Base-by-base conservation (phyloP, 768 basidiomycete genomes). In the Trametes villosa region DNA sequence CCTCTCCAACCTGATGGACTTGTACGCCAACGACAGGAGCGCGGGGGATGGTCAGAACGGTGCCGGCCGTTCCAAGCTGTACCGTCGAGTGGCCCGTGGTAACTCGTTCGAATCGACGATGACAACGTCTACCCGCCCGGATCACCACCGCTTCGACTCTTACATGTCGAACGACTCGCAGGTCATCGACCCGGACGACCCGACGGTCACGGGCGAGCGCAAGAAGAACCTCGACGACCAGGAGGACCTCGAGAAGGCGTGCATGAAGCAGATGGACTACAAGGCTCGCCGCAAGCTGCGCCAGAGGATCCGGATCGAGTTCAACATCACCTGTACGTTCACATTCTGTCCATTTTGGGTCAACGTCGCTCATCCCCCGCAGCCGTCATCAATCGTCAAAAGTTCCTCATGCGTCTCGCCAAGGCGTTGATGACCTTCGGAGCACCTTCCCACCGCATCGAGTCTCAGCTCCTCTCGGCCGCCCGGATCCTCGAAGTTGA, bases 371-470 rank as follows among this genome's bases (percentile, higher is more conserved):
- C 15, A 31, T 22, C 13, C 46, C 26, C 45, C 5, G 38, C 74
- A 87, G 94, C 91, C 15, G 86, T 94, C 71, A 75, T 89, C 44
- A 83, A 88, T 61, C 83, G 96, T 57, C 94, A 96, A 65, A 85
- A 86, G 56, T 98, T 96, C 75, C 75, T 97, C 33, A 82, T 94
- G 71, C 92, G 86, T 70, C 83, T 97, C 27, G 92, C 94, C 17
- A 84, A 88, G 61, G 87, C 92, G 18, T 79, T 97, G 40, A 95
- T 98, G 91, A 87, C 87, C 13, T 96, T 92, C 69, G 94, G 94
- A 5, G 92, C 94, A 18, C 94, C 94, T 0, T 94, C 92, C 24
- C 96, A 98, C 76, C 86, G 96, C 31, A 91, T 98, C 60, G 94
- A 96, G 74, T 89, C 93, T 2, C 95, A 97, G 71, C 85, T 98